Conservation (phyloP, 768 basidiomycete genomes). For the Pleurotus tuber-regium region DNA sequence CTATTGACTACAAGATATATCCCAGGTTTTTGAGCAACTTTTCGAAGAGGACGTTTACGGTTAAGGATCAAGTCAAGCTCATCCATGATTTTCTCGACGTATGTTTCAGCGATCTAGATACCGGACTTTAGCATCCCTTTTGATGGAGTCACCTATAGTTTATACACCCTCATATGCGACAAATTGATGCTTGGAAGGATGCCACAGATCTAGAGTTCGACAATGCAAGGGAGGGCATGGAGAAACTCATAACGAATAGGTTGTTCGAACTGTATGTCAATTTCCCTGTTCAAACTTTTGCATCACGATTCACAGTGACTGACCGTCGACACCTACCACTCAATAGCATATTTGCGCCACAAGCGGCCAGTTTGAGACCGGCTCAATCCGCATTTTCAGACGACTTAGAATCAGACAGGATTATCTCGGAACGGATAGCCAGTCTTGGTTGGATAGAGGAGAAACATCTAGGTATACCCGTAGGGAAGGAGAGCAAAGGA, state of each 20-base stretch:
- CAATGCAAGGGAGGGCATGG: constrained; percentile 97
- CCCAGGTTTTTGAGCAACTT: constrained; percentile 91
- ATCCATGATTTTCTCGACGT: constrained; percentile 93
- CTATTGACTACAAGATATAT: not conserved
- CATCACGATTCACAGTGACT: too few species aligned
- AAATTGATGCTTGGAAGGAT: constrained; percentile 79
- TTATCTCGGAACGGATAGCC: constrained; percentile 85
- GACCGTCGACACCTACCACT: not conserved
- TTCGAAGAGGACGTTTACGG: constrained; percentile 85
- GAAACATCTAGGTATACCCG: constrained; percentile 87
- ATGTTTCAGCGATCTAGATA: constrained; percentile 25
- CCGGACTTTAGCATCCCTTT: too few species aligned
- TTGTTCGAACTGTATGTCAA: constrained; percentile 86
- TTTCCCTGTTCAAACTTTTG: not conserved
- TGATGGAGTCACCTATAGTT: too few species aligned
- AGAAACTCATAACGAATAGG: constrained; percentile 98
- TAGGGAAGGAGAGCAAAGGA: constrained; percentile 68
- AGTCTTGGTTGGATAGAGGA: constrained; percentile 91
- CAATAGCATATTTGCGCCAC: constrained; percentile 87
- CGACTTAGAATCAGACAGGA: constrained; percentile 93
- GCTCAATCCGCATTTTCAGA: constrained; percentile 84
- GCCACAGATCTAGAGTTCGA: constrained; percentile 85
- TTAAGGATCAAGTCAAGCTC: constrained; percentile 91
- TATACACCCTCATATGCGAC: constrained; percentile 84
- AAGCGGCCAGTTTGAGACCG: constrained; percentile 61